A percentile compares a stretch with the other conserved stretches of the same genome.
Conservation (phyloP, 371 early-diverging fungal genomes). For the Mucor irregularis region DNA sequence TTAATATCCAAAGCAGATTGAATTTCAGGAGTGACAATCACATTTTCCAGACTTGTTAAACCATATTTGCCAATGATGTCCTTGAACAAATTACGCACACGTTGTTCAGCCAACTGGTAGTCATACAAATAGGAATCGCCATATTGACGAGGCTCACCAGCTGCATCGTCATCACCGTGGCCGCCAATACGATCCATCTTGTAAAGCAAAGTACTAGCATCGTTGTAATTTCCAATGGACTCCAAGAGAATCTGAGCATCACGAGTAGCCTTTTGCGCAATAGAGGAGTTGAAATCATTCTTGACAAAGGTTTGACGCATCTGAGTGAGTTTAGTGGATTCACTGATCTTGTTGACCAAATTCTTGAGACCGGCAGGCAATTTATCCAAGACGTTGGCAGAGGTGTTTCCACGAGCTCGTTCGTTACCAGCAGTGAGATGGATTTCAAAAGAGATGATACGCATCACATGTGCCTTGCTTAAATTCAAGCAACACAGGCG, state of each 20-base stretch:
- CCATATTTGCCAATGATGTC: conserved; percentile 13
- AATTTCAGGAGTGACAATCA: conserved; percentile 25
- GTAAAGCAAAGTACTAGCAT: conserved; percentile 1
- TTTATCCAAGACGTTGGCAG: conserved; percentile 12
- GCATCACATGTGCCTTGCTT: conserved; percentile 42
- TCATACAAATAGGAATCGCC: conserved; percentile 46
- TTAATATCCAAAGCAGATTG: conserved; percentile 26
- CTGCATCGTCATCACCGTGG: conserved; percentile 29
- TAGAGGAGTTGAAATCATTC: conserved; percentile 26
- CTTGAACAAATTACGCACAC: conserved; percentile 24
- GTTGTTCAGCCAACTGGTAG: conserved; percentile 24
- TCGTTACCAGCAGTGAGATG: conserved; percentile 36
- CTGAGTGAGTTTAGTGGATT: conserved; percentile 27
- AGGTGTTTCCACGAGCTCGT: neutral
- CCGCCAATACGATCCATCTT: conserved; percentile 19
- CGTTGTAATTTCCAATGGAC: conserved; percentile 9
- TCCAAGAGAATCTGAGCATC: conserved; percentile 18
- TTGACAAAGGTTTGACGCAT: conserved; percentile 32
- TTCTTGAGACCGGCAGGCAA: conserved; percentile 43
- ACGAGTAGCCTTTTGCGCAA: conserved; percentile 3
- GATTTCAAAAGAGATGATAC: conserved; percentile 41
- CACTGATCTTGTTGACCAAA: conserved; percentile 35
- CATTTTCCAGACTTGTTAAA: neutral
- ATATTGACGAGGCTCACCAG: conserved; percentile 38
- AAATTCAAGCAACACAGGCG: conserved; percentile 39